phyloP scores from a whole-genome alignment of 1,284 basidiomycete genomes.

The Ustilago trichophora region DNA sequence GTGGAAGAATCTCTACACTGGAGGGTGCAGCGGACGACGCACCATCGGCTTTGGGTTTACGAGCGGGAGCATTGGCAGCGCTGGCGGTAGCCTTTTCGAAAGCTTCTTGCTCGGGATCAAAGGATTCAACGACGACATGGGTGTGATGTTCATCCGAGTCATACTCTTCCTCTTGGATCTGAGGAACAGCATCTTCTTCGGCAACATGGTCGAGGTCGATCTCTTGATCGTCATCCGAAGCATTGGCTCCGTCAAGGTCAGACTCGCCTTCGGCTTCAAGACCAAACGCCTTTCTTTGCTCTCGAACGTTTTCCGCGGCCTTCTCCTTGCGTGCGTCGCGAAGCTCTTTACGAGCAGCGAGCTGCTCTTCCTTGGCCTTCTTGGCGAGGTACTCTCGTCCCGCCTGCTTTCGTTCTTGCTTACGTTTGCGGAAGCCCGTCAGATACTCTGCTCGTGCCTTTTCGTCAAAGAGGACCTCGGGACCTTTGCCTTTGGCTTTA shows the following conservation, averaged over 20 bases:
- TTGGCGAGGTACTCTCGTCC: constrained; percentile 51
- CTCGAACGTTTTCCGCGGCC: constrained; percentile 59
- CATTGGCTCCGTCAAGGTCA: constrained; percentile 30
- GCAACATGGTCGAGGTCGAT: constrained; percentile 12
- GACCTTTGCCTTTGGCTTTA: constrained; percentile 34
- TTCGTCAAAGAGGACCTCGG: constrained; percentile 60
- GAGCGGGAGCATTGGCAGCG: constrained; percentile 1
- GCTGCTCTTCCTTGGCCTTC: constrained; percentile 52
- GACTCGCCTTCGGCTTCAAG: constrained; percentile 50
- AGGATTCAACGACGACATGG: constrained; percentile 44
- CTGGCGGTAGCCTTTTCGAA: constrained; percentile 26
- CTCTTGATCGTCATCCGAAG: constrained; percentile 13
- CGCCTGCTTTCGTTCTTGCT: constrained; percentile 59
- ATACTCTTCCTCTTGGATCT: constrained; percentile 35
- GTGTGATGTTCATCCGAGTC: constrained; percentile 50
- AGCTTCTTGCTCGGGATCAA: constrained; percentile 49
- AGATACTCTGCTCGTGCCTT: constrained; percentile 59
- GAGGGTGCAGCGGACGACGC: constrained; percentile 20
- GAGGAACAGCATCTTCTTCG: constrained; percentile 22
- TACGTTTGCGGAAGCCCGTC: constrained; percentile 64
- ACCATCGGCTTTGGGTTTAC: constrained; percentile 25
- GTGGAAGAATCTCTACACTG: constrained; percentile 49
- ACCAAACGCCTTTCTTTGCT: constrained; percentile 53
- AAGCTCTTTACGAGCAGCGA: constrained; percentile 33
- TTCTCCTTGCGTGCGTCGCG: constrained; percentile 50